Percentiles rank a stretch among this genome's conserved stretches.
Evolutionary conservation across 306 rosid genomes (phyloP).

Genomic region (Urtica urens): DNA sequence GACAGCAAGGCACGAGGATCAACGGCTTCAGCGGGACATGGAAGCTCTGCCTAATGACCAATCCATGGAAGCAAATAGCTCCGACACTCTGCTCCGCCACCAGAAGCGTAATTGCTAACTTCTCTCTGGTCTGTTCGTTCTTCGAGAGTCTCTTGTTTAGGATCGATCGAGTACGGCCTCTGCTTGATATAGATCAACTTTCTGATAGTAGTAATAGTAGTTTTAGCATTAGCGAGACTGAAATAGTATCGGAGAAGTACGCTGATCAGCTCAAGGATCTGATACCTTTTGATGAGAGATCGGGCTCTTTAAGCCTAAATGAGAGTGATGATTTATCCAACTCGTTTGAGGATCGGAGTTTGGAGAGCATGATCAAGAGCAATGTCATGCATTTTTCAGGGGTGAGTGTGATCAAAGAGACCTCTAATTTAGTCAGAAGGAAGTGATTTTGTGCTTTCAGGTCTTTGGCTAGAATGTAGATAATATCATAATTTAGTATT

Average conservation of each 20-base stretch:
- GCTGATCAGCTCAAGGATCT: conserved; percentile 7
- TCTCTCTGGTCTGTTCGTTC: conserved; percentile 8
- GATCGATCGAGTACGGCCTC: conserved; percentile 30
- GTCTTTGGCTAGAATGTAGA: too few species aligned
- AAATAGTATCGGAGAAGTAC: conserved; percentile 33
- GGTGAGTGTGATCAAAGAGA: conserved; percentile 16
- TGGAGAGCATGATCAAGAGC: conserved; percentile 20
- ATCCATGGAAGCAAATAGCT: conserved; percentile 39
- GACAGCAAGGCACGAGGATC: conserved; percentile 9
- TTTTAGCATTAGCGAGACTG: conserved; percentile 24
- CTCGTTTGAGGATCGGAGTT: conserved; percentile 17
- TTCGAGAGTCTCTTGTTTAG: conserved; percentile 28
- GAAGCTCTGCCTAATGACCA: conserved; percentile 65
- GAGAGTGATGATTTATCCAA: neutral
- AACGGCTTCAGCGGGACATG: conserved; percentile 31
- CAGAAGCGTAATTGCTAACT: conserved; percentile 59
- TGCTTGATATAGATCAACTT: conserved; percentile 38
- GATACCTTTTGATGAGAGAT: conserved; percentile 1
- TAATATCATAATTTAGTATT: too few species aligned
- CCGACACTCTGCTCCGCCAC: conserved; percentile 49
- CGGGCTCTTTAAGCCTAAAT: too few species aligned
- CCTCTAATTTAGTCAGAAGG: conserved; percentile 37
- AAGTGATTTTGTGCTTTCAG: too few species aligned
- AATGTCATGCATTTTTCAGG: conserved; percentile 25
- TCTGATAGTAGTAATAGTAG: conserved; percentile 21